Evolutionary conservation across 495 filamentous ascomycete species (phyloP), one percentile per base, ranked within the genome.

Genomic region (Haplographium delicatum): DNA sequence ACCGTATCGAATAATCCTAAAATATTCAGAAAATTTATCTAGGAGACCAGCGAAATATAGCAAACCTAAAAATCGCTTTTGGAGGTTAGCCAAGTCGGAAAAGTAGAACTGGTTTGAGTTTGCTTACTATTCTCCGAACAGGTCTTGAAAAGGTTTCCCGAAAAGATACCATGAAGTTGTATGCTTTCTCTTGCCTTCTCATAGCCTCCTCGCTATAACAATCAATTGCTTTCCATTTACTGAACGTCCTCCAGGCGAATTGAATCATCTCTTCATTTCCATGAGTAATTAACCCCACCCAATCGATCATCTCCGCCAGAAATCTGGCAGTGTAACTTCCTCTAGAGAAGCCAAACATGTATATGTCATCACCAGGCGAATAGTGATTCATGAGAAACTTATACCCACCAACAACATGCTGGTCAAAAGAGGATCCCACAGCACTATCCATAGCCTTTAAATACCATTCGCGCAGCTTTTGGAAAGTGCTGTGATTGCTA

Each of bases 361-460:
- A 79, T 44, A 91, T 89, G 60, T 90, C 82, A 53, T 93, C 86
- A 3, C 86, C 88, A 0, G 81, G 79, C 13, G 73, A 68, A 60
- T 93, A 94, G 66, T 88, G 89, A 24, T 85, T 81, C 89, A 94
- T 93, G 24, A 93, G 70, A 65, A 94, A 94, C 50, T 84, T 86
- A 62, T 94, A 94, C 11, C 86, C 88, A 6, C 83, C 88, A 54
- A 91, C 79, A 23, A 88, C 86, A 67, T 94, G 88, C 13, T 88
- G 79, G 53, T 82, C 86, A 53, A 95, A 94, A 0, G 84, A 89
- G 2, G 83, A 84, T 3, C 89, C 89, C 51, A 95, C 67, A 8
- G 88, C 89, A 1, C 83, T 85, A 61, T 94, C 89, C 58, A 90
- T 88, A 31, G 86, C 81, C 57, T 94, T 91, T 53, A 77, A 16